Base-by-base conservation (phyloP, 352 stramenopile genomes). In the Peronosclerospora sorghi region DNA sequence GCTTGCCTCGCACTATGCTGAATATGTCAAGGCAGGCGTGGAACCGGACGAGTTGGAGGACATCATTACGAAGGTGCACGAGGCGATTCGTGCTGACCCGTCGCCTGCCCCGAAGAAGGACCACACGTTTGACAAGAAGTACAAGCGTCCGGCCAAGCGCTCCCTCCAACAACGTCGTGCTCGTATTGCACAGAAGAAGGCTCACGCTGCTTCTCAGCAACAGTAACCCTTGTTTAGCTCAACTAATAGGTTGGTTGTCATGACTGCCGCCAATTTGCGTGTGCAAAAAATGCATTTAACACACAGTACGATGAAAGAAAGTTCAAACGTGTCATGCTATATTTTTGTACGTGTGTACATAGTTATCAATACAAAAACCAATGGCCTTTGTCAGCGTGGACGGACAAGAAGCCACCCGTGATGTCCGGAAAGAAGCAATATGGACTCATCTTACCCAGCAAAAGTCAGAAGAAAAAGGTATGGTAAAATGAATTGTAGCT, bases 11-110 rank as follows among this genome's bases (percentile, higher is more conserved):
- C 94, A 98, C 65, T 99, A 98, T 72, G 91, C 94, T 28, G 68
- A 84, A 46, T 98, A 97, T 83, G 82, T 97, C 58, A 84, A 83
- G 47, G 81, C 87, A n/a, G 90, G 88, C 32, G 70, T 98, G 35
- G 72, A 73, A 32, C 78, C 88, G 34, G 95, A 98, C 65, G 88
- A 96, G 47, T 79, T 93, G 7, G 83, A 94, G 64, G 83, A 93
- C 56, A 32, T 89, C 37, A 94, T 97, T 59, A 89, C 93, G 38
- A 83, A 86, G 57, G 94, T 98, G 23, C 96, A 98, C 65, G 90
- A 97, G 61, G 89, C 93, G 52, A 99, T 98, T 73, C 94, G 95
- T 43, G 94, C 93, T 53, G 94, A 99, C 79, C 96, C 96, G 26
- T 91, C 76, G 45, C 73, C 90, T 13, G 75, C 83, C 19, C 54